Evolutionary conservation across 495 filamentous ascomycete species (phyloP).

Genomic region (Podospora conica): DNA sequence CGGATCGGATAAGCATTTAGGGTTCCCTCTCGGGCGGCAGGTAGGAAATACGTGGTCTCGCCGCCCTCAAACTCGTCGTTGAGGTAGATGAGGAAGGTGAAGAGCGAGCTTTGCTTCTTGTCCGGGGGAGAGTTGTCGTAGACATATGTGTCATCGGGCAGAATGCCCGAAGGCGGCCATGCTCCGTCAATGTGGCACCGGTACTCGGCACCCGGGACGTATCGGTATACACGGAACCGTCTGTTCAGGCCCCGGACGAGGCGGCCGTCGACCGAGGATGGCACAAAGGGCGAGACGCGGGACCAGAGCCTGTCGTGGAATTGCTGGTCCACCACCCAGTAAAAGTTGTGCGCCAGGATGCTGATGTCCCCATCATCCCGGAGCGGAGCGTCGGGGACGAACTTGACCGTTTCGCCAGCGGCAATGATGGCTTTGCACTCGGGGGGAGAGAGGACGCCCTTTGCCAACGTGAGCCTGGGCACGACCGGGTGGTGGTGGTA

Average conservation of each 20-base stretch:
- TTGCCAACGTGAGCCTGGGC: slow-evolving; percentile 33
- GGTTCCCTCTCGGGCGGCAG: slow-evolving; percentile 35
- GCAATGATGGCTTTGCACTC: slow-evolving; percentile 44
- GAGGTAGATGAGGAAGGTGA: slow-evolving; percentile 47
- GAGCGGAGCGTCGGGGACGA: slow-evolving; percentile 42
- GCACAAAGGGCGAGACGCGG: slow-evolving; percentile 36
- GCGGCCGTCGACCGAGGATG: slow-evolving; percentile 28
- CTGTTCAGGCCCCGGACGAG: slow-evolving; percentile 41
- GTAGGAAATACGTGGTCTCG: slow-evolving; percentile 47
- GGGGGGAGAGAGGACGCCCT: slow-evolving; percentile 32
- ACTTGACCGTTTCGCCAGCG: slow-evolving; percentile 38
- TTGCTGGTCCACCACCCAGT: slow-evolving; percentile 41
- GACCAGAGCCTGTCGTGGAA: slow-evolving; percentile 41
- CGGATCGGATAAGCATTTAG: slow-evolving; percentile 45
- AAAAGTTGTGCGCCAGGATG: slow-evolving; percentile 47
- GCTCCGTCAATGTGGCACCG: slow-evolving; percentile 43
- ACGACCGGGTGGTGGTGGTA: slow-evolving; percentile 37
- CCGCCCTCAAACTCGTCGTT: slow-evolving; percentile 48
- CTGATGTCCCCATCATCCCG: slow-evolving; percentile 39
- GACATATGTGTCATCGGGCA: slow-evolving; percentile 34
- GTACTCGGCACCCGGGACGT: slow-evolving; percentile 47
- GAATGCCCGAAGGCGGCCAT: slow-evolving; percentile 43
- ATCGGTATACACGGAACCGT: slow-evolving; percentile 44
- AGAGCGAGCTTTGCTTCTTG: slow-evolving; percentile 42
- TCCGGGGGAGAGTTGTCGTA: slow-evolving; percentile 40